These are phyloP conservation scores for Kodamaea lidongshanica DNA, from an alignment of 805 yeast species.

Conservation along the genomic window DNA sequence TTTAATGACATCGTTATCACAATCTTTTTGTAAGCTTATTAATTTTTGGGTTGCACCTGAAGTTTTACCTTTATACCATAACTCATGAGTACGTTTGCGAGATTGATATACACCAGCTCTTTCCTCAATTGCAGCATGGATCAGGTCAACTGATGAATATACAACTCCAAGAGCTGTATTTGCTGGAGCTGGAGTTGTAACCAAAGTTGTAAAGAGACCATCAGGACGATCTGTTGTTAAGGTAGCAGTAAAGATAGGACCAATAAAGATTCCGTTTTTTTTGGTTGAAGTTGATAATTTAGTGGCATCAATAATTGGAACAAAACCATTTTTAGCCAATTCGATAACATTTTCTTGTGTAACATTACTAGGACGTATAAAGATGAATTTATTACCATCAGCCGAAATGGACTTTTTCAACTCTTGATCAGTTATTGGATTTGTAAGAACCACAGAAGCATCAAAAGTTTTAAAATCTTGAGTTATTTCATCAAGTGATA, in stretches of 20 bases:
- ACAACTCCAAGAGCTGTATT: conserved; percentile 69
- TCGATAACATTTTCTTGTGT: conserved; percentile 20
- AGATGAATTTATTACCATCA: conserved; percentile 28
- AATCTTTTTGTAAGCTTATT: conserved; percentile 64
- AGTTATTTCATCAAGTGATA: conserved; percentile 13
- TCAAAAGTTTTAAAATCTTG: conserved; percentile 14
- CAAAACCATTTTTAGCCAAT: conserved; percentile 28
- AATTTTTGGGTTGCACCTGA: conserved; percentile 93
- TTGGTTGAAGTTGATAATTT: conserved; percentile 26
- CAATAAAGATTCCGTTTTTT: conserved; percentile 25
- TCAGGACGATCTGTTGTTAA: conserved; percentile 80
- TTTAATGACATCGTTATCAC: conserved; percentile 88
- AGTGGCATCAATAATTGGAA: conserved; percentile 25
- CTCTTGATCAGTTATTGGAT: conserved; percentile 11
- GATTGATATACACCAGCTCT: conserved; percentile 91
- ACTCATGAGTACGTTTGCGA: conserved; percentile 66
- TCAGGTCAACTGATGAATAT: conserved; percentile 79
- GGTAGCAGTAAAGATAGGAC: conserved; percentile 43
- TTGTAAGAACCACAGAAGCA: conserved; percentile 18
- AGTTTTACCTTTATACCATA: conserved; percentile 95
- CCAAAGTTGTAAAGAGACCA: conserved; percentile 79
- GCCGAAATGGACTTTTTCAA: conserved; percentile 14
- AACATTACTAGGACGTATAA: conserved; percentile 11
- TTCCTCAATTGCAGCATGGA: conserved; percentile 73
- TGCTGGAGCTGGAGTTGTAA: conserved; percentile 59